phyloP scores from a whole-genome alignment of 2,329 filamentous ascomycete species.

The Colletotrichum truncatum region DNA sequence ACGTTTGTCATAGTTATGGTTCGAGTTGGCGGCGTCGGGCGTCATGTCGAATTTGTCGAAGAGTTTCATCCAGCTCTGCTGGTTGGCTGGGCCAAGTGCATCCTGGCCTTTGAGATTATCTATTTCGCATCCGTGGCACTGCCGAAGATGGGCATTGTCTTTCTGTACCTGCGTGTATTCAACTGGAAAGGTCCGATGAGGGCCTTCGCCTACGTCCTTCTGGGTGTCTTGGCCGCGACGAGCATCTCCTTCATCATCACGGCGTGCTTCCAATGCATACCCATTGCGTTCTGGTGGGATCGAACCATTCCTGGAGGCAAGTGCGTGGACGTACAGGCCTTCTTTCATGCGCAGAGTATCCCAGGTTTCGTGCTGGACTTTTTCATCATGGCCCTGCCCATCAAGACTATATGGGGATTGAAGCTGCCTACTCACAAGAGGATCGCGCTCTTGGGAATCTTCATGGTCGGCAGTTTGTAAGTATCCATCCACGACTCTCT shows the following conservation, averaged over 20 bases:
- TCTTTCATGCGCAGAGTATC: constrained; percentile 37
- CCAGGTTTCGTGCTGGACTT: constrained; percentile 36
- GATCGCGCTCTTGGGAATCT: constrained; percentile 37
- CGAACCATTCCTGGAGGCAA: constrained; percentile 33
- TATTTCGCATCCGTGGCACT: constrained; percentile 39
- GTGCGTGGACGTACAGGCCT: constrained; percentile 43
- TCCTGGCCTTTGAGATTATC: constrained; percentile 38
- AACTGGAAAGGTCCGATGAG: constrained; percentile 36
- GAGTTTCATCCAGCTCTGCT: constrained; percentile 27
- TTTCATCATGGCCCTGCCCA: constrained; percentile 37
- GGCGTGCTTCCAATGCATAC: constrained; percentile 47
- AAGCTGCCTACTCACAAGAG: constrained; percentile 36
- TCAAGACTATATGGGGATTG: constrained; percentile 38
- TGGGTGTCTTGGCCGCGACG: constrained; percentile 33
- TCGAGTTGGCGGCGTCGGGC: constrained; percentile 36
- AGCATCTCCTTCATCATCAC: constrained; percentile 33
- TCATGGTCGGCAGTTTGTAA: constrained; percentile 39
- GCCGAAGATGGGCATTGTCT: constrained; percentile 40
- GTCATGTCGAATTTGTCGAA: constrained; percentile 32
- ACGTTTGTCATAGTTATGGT: constrained; percentile 32
- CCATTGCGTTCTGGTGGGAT: constrained; percentile 45
- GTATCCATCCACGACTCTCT: background rate
- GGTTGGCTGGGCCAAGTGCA: constrained; percentile 35
- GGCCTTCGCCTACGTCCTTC: constrained; percentile 27
- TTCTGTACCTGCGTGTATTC: constrained; percentile 41